Evolutionary conservation across 805 yeast genomes (phyloP).

Genomic region (Candida verbasci): DNA sequence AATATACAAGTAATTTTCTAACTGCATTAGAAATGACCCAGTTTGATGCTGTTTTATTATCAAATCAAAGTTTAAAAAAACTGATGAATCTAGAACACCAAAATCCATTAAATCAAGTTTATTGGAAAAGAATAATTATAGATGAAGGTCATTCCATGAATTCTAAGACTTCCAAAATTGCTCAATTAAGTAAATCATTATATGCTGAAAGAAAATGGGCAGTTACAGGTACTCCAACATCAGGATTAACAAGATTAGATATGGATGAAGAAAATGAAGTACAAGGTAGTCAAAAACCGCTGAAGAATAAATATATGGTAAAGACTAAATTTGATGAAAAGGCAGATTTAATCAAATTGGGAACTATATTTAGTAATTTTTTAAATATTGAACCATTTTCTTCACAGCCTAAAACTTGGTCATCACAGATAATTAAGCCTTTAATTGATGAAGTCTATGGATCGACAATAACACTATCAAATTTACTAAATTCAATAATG

Average conservation of each 20-base stretch:
- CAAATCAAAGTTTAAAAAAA: slow-evolving; percentile 19
- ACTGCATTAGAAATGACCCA: slow-evolving; percentile 30
- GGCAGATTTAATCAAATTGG: slow-evolving; percentile 52
- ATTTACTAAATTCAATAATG: slow-evolving; percentile 44
- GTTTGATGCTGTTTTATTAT: slow-evolving; percentile 52
- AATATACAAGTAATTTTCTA: slow-evolving; percentile 18
- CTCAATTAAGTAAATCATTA: slow-evolving; percentile 43
- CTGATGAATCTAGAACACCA: slow-evolving; percentile 9
- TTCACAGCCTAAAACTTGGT: slow-evolving; percentile 46
- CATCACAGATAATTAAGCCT: slow-evolving; percentile 42
- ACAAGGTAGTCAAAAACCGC: no score
- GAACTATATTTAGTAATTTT: slow-evolving; percentile 48
- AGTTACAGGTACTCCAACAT: slow-evolving; percentile 73
- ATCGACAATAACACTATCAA: slow-evolving; percentile 35
- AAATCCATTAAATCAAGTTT: slow-evolving; percentile 39
- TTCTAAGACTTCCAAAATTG: slow-evolving; percentile 47
- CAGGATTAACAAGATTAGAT: slow-evolving; percentile 58
- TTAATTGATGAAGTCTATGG: slow-evolving; percentile 38
- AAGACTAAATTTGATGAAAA: slow-evolving; percentile 47
- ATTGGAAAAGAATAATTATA: slow-evolving; percentile 69
- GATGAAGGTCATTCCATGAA: slow-evolving; percentile 72
- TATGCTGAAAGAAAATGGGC: slow-evolving; percentile 66
- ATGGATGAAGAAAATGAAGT: slow-evolving; percentile 35
- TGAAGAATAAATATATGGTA: slow-evolving; percentile 39
- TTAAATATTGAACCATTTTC: slow-evolving; percentile 58